These are phyloP conservation scores for Neurospora sublineolata DNA, from an alignment of 495 filamentous ascomycete species.

Conservation along the genomic window DNA sequence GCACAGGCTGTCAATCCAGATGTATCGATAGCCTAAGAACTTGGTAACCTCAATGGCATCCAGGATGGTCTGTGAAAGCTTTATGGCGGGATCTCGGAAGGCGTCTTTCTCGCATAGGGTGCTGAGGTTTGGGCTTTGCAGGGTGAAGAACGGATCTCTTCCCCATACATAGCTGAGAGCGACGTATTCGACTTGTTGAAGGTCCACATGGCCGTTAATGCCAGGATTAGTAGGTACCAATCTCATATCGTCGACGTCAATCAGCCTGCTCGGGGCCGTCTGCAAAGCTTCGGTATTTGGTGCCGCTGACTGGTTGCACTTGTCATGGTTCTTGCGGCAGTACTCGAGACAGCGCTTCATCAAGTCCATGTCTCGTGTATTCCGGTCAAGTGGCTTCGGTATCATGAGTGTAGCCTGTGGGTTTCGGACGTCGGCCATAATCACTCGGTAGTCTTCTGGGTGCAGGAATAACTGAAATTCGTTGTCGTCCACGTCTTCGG, in stretches of 20 bases:
- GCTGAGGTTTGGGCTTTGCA: conserved; percentile 13
- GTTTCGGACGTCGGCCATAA: not conserved
- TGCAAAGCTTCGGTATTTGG: conserved; percentile 15
- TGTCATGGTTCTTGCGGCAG: conserved; percentile 18
- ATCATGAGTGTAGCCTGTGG: not conserved
- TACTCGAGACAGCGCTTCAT: conserved; percentile 4
- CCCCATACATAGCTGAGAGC: conserved; percentile 26
- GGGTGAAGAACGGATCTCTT: conserved; percentile 15
- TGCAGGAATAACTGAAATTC: not conserved
- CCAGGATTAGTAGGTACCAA: conserved; percentile 4
- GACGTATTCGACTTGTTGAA: conserved; percentile 15
- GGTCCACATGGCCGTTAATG: conserved; percentile 2
- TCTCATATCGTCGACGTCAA: conserved; percentile 15
- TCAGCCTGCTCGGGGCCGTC: conserved; percentile 18
- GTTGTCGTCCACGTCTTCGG: not conserved
- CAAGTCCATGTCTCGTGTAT: not conserved
- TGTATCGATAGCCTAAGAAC: conserved; percentile 12
- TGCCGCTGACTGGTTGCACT: conserved; percentile 4
- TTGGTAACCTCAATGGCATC: conserved; percentile 17
- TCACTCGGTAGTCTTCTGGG: not conserved
- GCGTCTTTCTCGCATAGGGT: not conserved
- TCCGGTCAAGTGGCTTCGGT: not conserved
- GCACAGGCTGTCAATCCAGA: conserved; percentile 24
- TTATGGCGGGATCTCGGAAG: not conserved
- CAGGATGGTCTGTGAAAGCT: conserved; percentile 19